Percentiles rank a stretch among this genome's conserved stretches.
phyloP scores from a whole-genome alignment of 2,329 filamentous ascomycete species.

The Talaromyces rugulosus region DNA sequence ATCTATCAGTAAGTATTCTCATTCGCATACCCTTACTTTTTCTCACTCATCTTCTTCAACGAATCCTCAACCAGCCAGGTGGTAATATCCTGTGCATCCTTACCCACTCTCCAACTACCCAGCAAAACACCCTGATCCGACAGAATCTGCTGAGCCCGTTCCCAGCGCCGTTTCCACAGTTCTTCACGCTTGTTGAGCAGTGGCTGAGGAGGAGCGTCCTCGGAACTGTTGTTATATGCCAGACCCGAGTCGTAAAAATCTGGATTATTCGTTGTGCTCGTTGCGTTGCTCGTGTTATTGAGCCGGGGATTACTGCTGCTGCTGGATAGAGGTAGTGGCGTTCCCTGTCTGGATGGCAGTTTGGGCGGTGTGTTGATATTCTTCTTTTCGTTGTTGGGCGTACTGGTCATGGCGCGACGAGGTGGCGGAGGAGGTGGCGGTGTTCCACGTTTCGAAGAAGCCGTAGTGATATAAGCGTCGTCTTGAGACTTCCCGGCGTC shows the following conservation, averaged over 20 bases:
- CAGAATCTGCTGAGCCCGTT: slow-evolving; percentile 40
- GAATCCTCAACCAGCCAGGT: slow-evolving; percentile 40
- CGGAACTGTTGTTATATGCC: slow-evolving; percentile 8
- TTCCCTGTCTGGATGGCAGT: background rate
- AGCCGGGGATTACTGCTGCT: slow-evolving; percentile 7
- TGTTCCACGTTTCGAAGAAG: slow-evolving; percentile 19
- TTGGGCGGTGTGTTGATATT: slow-evolving; percentile 14
- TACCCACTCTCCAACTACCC: slow-evolving; percentile 43
- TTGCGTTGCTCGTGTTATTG: background rate
- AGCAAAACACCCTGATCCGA: slow-evolving; percentile 40
- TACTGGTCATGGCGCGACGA: slow-evolving; percentile 17
- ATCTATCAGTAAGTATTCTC: slow-evolving; percentile 1
- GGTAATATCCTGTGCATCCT: slow-evolving; percentile 43
- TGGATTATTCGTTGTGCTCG: background rate
- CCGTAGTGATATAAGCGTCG: background rate
- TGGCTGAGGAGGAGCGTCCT: slow-evolving; percentile 22
- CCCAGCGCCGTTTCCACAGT: slow-evolving; percentile 47
- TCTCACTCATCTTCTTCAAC: slow-evolving; percentile 21
- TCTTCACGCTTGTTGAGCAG: slow-evolving; percentile 46
- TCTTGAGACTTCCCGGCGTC: slow-evolving; percentile 4
- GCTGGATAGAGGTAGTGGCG: slow-evolving; percentile 20
- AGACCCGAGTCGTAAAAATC: slow-evolving; percentile 16
- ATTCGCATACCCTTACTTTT: background rate
- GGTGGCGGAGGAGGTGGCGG: slow-evolving; percentile 21
- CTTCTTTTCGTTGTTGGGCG: background rate